phyloP scores from a whole-genome alignment of 1,139 yeast species.

The Candida neerlandica region DNA sequence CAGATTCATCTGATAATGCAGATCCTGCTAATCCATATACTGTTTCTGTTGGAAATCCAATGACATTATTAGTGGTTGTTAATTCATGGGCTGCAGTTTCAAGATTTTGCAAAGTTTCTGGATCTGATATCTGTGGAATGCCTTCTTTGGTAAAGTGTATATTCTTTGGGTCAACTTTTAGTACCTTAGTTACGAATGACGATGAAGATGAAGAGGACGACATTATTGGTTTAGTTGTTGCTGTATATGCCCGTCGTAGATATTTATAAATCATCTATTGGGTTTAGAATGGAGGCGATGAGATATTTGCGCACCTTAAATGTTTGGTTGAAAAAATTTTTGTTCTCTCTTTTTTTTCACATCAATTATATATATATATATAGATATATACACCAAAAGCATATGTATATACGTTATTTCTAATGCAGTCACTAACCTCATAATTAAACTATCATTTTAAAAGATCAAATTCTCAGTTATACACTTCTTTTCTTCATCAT shows the following conservation, averaged over 20 bases:
- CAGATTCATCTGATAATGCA: conserved; percentile 73
- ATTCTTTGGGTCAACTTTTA: conserved; percentile 32
- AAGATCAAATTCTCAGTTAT: conserved; percentile 50
- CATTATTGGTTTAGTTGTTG: not conserved
- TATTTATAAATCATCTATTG: not conserved
- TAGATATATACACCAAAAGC: not conserved
- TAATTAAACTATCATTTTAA: not conserved
- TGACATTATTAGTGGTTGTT: conserved; percentile 54
- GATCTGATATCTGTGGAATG: conserved; percentile 51
- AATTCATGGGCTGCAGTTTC: conserved; percentile 61
- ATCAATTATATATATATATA: too few species aligned
- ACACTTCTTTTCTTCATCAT: conserved; percentile 58
- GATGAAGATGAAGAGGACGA: conserved; percentile 3
- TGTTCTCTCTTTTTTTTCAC: not conserved
- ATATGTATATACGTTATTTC: not conserved
- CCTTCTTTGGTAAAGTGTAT: conserved; percentile 28
- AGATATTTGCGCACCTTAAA: not conserved
- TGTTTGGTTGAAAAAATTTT: not conserved
- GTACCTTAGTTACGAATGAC: conserved; percentile 29
- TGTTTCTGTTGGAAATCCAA: conserved; percentile 96
- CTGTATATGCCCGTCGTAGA: conserved; percentile 1
- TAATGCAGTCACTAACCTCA: not conserved
- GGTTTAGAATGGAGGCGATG: not conserved
- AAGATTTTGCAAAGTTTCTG: conserved; percentile 51
- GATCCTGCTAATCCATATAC: conserved; percentile 96